These are phyloP conservation scores for Thelonectria discophora DNA, from an alignment of 2,329 filamentous ascomycete species.

Conservation along the genomic window DNA sequence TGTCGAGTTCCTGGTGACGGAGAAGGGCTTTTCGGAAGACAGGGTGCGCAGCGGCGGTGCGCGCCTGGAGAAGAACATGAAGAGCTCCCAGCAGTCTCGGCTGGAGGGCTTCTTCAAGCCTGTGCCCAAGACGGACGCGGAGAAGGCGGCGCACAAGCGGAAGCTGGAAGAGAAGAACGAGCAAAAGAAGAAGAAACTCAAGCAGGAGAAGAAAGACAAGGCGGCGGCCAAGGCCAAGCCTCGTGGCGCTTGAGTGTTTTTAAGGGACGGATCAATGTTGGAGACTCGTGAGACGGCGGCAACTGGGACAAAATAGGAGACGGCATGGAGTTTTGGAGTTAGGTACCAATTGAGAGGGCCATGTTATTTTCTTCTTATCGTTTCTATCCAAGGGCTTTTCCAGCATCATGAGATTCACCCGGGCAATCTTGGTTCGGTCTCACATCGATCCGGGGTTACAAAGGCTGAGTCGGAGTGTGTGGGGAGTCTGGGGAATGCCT, in stretches of 20 bases:
- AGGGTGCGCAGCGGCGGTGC: constrained; percentile 82
- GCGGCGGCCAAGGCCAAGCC: constrained; percentile 90
- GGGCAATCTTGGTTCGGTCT: not conserved
- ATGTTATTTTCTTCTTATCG: not conserved
- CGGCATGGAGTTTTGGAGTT: constrained; percentile 37
- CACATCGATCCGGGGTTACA: not conserved
- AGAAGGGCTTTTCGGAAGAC: constrained; percentile 98
- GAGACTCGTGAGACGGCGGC: constrained; percentile 33
- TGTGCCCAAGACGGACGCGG: constrained; percentile 84
- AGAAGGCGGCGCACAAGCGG: constrained; percentile 86
- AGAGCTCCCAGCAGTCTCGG: constrained; percentile 87
- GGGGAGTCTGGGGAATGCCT: constrained; percentile 14
- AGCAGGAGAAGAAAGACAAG: constrained; percentile 95
- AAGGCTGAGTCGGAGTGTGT: not conserved
- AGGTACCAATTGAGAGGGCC: not conserved
- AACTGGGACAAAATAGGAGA: constrained; percentile 11
- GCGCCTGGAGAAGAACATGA: constrained; percentile 87
- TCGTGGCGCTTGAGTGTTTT: constrained; percentile 59
- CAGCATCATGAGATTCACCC: not conserved
- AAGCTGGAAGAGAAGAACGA: constrained; percentile 94
- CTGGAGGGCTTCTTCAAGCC: constrained; percentile 98
- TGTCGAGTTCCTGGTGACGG: constrained; percentile 86
- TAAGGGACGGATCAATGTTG: not conserved
- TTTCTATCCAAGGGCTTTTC: not conserved
- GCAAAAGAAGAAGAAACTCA: constrained; percentile 93